Conservation (phyloP, 2,329 filamentous ascomycete species). For the Orbilia quercus region DNA sequence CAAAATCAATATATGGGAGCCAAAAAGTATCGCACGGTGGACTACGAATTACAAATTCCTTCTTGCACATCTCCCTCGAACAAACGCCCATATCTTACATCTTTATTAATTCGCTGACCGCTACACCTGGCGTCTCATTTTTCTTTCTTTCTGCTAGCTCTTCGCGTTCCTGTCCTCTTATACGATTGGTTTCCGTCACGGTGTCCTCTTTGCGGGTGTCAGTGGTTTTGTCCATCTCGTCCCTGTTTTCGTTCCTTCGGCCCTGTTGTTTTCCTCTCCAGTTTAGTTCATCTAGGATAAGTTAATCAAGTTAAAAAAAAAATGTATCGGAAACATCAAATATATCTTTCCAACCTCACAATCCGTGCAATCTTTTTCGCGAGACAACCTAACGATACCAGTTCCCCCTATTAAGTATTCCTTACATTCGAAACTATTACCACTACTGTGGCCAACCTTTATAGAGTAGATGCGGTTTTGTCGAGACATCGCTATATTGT, state of each 20-base stretch:
- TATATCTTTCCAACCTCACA: not conserved
- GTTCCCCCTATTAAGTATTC: too few relatives aligned
- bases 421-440: too few relatives aligned
- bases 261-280: slow-evolving; percentile 21
- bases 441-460: too few relatives aligned
- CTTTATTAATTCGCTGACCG: slow-evolving; percentile 48
- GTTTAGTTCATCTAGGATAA: slow-evolving; percentile 47
- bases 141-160: slow-evolving; percentile 7
- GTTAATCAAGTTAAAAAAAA: slow-evolving; percentile 49
- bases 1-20: slow-evolving; percentile 40
- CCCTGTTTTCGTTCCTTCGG: slow-evolving; percentile 20
- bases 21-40: slow-evolving; percentile 37
- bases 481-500: too few relatives aligned
- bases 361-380: too few relatives aligned
- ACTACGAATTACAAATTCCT: slow-evolving; percentile 35
- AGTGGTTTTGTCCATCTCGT: slow-evolving; percentile 33
- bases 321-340: slow-evolving; percentile 28
- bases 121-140: slow-evolving; percentile 32
- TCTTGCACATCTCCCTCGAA: slow-evolving; percentile 11
- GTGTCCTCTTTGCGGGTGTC: slow-evolving; percentile 49
- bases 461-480: too few relatives aligned
- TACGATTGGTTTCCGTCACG: slow-evolving; percentile 16
- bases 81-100: slow-evolving; percentile 20
- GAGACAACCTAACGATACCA: too few relatives aligned
- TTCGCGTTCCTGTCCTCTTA: slow-evolving; percentile 27